Evolutionary conservation across 257 asterid species (phyloP).

Genomic region (Petrea volubilis): DNA sequence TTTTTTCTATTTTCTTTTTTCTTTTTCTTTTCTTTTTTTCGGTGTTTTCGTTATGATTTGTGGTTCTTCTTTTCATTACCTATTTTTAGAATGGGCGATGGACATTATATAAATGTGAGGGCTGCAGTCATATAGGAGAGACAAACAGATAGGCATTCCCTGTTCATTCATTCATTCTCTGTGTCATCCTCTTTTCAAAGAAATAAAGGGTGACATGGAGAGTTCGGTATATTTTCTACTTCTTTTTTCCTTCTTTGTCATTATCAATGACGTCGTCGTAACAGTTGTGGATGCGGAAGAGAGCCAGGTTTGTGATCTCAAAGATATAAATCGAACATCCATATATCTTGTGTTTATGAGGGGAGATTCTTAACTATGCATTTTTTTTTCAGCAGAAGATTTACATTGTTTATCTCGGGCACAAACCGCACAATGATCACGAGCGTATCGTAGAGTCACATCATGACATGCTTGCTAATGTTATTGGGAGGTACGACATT

Average conservation of each 20-base stretch:
- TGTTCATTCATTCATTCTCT: background rate
- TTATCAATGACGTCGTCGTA: background rate
- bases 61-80: no score
- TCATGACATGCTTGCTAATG: constrained; percentile 21
- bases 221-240: background rate
- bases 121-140: background rate
- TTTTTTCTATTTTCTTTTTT: no score
- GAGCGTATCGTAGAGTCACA: constrained; percentile 20
- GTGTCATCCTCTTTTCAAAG: background rate
- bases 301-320: background rate
- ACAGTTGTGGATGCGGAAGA: background rate
- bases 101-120: background rate
- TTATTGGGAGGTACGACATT: constrained; percentile 14
- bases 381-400: constrained; percentile 1
- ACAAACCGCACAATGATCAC: constrained; percentile 20
- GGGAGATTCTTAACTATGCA: background rate
- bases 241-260: background rate
- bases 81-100: background rate
- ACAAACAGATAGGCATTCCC: background rate
- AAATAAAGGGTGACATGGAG: background rate
- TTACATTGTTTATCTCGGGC: constrained; percentile 27
- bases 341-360: no score
- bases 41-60: no score
- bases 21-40: no score
- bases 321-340: background rate